phyloP scores from a whole-genome alignment of 352 stramenopile species.

The Globisporangium radiosum region DNA sequence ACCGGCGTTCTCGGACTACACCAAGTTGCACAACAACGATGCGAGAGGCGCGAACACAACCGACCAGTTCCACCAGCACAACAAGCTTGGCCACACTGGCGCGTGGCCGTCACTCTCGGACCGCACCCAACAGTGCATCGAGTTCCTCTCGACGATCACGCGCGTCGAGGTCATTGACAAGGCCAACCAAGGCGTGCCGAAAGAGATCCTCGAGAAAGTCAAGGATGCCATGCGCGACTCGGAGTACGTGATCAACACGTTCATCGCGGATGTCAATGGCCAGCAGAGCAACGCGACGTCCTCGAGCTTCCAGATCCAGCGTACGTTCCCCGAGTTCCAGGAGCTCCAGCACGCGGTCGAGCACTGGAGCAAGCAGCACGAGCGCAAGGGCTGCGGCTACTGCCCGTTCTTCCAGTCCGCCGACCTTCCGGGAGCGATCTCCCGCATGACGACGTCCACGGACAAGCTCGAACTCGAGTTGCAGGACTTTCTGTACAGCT shows the following conservation, averaged over 20 bases:
- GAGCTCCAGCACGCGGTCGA: constrained; percentile 1
- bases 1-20: background rate
- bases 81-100: background rate
- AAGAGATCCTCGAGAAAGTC: too few species aligned
- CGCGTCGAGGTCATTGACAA: constrained; percentile 5
- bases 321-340: constrained; percentile 10
- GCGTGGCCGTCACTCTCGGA: background rate
- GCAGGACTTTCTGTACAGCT: background rate
- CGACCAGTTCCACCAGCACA: background rate
- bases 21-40: background rate
- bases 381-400: background rate
- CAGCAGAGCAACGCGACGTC: background rate
- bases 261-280: background rate
- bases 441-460: constrained; percentile 3
- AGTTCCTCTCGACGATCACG: constrained; percentile 6
- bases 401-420: background rate
- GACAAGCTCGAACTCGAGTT: constrained; percentile 3
- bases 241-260: constrained; percentile 4
- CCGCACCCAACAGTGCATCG: constrained; percentile 7
- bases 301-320: constrained; percentile 11
- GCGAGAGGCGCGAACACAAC: too few species aligned
- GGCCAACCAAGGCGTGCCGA: background rate
- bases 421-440: background rate
- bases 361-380: constrained; percentile 7
- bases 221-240: constrained; percentile 6